Evolutionary conservation across 2,329 filamentous ascomycete species (phyloP).

Genomic region (Parafenestella ontariensis): DNA sequence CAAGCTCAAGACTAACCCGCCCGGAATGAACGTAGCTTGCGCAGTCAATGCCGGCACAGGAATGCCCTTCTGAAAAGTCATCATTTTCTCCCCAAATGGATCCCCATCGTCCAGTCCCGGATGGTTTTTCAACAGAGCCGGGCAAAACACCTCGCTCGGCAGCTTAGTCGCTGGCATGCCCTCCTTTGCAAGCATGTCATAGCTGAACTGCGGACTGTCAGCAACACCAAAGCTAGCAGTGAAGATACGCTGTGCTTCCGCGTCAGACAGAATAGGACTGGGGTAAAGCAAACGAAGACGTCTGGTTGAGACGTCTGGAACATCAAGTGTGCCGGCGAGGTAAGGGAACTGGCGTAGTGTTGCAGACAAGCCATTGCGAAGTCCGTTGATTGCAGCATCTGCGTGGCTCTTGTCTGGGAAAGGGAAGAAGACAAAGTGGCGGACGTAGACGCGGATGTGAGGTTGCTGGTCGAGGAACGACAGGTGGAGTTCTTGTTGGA

Average conservation of each 20-base stretch:
- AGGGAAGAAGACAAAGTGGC: slow-evolving; percentile 21
- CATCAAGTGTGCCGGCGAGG: slow-evolving; percentile 20
- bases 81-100: slow-evolving; percentile 13
- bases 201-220: slow-evolving; percentile 5
- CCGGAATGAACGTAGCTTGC: slow-evolving; percentile 34
- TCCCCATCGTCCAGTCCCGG: slow-evolving; percentile 17
- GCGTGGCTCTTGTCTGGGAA: slow-evolving; percentile 17
- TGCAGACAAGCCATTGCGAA: slow-evolving; percentile 13
- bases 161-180: slow-evolving; percentile 17
- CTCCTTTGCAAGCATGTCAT: slow-evolving; percentile 7
- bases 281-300: slow-evolving; percentile 19
- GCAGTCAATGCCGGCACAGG: slow-evolving; percentile 27
- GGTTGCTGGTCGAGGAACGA: slow-evolving; percentile 22
- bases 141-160: slow-evolving; percentile 17
- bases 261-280: slow-evolving; percentile 10
- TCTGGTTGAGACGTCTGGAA: slow-evolving; percentile 4
- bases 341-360: slow-evolving; percentile 21
- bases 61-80: slow-evolving; percentile 9
- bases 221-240: slow-evolving; percentile 3
- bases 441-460: slow-evolving; percentile 22
- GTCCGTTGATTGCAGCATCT: slow-evolving; percentile 16
- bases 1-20: slow-evolving; percentile 36
- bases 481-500: slow-evolving; percentile 16
- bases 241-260: slow-evolving; percentile 10
- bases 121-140: slow-evolving; percentile 13